These are phyloP conservation scores for Mycosphaerella sp. DNA, from an alignment of 2,329 filamentous ascomycete genomes.

Conservation along the genomic window DNA sequence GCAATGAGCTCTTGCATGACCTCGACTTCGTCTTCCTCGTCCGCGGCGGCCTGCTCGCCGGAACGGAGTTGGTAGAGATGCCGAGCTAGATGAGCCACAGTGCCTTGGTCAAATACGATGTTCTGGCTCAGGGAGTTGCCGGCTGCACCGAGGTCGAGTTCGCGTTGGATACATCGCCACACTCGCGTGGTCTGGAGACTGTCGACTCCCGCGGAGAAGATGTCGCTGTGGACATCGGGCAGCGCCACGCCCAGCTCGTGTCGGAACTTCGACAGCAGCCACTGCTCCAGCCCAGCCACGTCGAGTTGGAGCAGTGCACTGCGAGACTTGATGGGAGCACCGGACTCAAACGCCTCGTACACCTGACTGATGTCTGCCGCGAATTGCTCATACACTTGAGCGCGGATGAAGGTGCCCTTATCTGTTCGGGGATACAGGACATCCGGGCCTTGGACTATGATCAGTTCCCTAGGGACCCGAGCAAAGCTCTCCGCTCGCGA, in stretches of 20 bases:
- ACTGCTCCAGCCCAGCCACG: slow-evolving; percentile 31
- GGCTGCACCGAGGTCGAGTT: slow-evolving; percentile 15
- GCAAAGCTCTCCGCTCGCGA: slow-evolving; percentile 47
- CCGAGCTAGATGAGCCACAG: slow-evolving; percentile 41
- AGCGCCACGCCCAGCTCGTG: slow-evolving; percentile 25
- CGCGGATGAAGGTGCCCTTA: slow-evolving; percentile 52
- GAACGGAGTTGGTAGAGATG: slow-evolving; percentile 42
- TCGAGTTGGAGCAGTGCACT: slow-evolving; percentile 23
- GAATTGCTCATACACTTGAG: slow-evolving; percentile 46
- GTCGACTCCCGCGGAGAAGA: slow-evolving; percentile 34
- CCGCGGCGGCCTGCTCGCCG: slow-evolving; percentile 30
- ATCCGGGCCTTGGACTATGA: slow-evolving; percentile 44
- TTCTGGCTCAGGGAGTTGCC: slow-evolving; percentile 41
- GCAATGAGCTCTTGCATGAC: slow-evolving; percentile 44
- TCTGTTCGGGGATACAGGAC: slow-evolving; percentile 48
- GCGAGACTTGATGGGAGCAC: slow-evolving; percentile 5
- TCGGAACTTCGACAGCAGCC: slow-evolving; percentile 31
- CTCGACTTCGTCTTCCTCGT: slow-evolving; percentile 36
- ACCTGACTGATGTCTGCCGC: slow-evolving; percentile 42
- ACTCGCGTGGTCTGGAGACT: slow-evolving; percentile 31
- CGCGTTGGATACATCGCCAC: slow-evolving; percentile 23
- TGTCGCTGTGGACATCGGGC: slow-evolving; percentile 25
- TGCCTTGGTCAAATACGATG: slow-evolving; percentile 54
- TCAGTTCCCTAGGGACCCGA: slow-evolving; percentile 48
- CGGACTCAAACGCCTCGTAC: slow-evolving; percentile 34